phyloP scores from a whole-genome alignment of 2,329 filamentous ascomycete genomes.

The Tolypocladium amazonense region DNA sequence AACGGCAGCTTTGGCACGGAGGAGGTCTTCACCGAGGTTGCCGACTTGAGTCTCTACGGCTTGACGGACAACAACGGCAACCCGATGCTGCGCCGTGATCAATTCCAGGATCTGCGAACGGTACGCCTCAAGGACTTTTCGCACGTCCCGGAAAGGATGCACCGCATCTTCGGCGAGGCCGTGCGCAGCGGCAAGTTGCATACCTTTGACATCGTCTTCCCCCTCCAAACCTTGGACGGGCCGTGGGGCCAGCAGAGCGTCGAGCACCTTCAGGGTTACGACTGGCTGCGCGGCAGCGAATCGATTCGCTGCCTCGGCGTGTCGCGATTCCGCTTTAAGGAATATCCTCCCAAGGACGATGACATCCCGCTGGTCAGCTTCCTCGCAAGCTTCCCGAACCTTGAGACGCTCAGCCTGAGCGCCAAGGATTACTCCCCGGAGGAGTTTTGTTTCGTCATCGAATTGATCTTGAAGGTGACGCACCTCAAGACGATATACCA shows the following conservation, averaged over 20 bases:
- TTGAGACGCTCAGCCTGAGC: slow-evolving; percentile 24
- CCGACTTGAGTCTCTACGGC: neutral
- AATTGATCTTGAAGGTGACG: slow-evolving; percentile 18
- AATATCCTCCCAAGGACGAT: slow-evolving; percentile 14
- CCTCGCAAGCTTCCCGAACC: slow-evolving; percentile 23
- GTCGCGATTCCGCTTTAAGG: slow-evolving; percentile 22
- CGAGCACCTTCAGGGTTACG: slow-evolving; percentile 18
- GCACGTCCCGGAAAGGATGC: slow-evolving; percentile 12
- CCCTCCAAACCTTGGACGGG: slow-evolving; percentile 12
- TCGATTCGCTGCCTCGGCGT: slow-evolving; percentile 23
- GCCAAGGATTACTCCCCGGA: slow-evolving; percentile 17
- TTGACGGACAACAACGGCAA: neutral
- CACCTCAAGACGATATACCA: slow-evolving; percentile 23
- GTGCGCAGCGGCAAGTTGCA: slow-evolving; percentile 17
- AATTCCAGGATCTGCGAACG: slow-evolving; percentile 15
- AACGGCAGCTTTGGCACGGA: slow-evolving; percentile 5
- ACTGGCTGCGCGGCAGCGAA: slow-evolving; percentile 23
- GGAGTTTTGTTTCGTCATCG: slow-evolving; percentile 18
- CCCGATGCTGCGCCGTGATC: neutral
- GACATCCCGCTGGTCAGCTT: slow-evolving; percentile 22
- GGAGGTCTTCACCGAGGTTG: neutral
- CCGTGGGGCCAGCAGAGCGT: slow-evolving; percentile 14
- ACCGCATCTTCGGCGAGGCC: slow-evolving; percentile 13
- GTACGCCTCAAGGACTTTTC: slow-evolving; percentile 16
- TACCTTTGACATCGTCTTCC: slow-evolving; percentile 25